These are phyloP conservation scores for Mycosphaerella sp. DNA, from an alignment of 2,329 filamentous ascomycete genomes.

Conservation along the genomic window DNA sequence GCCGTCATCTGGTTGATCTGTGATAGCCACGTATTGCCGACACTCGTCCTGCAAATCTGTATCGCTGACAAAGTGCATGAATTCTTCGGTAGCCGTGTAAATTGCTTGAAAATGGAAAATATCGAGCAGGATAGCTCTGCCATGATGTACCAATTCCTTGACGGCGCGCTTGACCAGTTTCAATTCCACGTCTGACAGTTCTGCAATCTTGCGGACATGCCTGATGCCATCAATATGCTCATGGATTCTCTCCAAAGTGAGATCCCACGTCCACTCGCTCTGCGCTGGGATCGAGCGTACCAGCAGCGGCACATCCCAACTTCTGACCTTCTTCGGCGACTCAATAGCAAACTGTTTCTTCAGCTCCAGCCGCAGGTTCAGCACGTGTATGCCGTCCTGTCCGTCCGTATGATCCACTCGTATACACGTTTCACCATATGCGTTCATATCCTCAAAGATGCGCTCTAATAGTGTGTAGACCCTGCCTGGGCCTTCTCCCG, in stretches of 20 bases:
- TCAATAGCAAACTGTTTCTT: slow-evolving; percentile 64
- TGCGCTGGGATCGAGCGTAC: slow-evolving; percentile 45
- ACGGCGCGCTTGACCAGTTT: slow-evolving; percentile 80
- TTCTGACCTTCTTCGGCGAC: slow-evolving; percentile 68
- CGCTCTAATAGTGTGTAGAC: slow-evolving; percentile 72
- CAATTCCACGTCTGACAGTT: slow-evolving; percentile 77
- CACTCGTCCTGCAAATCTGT: slow-evolving; percentile 79
- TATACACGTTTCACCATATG: slow-evolving; percentile 77
- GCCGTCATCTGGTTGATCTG: slow-evolving; percentile 6
- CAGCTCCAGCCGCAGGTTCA: slow-evolving; percentile 38
- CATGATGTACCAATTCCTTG: slow-evolving; percentile 87
- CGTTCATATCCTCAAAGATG: slow-evolving; percentile 87
- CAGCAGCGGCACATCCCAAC: slow-evolving; percentile 84
- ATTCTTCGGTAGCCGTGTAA: slow-evolving; percentile 74
- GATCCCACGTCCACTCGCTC: slow-evolving; percentile 65
- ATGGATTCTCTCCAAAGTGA: slow-evolving; percentile 73
- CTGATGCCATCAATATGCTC: slow-evolving; percentile 86
- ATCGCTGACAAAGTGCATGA: slow-evolving; percentile 74
- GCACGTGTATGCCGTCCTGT: slow-evolving; percentile 19
- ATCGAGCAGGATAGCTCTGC: slow-evolving; percentile 82
- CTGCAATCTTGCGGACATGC: slow-evolving; percentile 79
- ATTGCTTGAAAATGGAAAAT: slow-evolving; percentile 92
- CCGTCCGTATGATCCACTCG: slow-evolving; percentile 21
- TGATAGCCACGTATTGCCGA: slow-evolving; percentile 67
- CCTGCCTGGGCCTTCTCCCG: slow-evolving; percentile 33